Base-by-base conservation (phyloP, 495 filamentous ascomycete genomes). In the Trichoderma gamsii region DNA sequence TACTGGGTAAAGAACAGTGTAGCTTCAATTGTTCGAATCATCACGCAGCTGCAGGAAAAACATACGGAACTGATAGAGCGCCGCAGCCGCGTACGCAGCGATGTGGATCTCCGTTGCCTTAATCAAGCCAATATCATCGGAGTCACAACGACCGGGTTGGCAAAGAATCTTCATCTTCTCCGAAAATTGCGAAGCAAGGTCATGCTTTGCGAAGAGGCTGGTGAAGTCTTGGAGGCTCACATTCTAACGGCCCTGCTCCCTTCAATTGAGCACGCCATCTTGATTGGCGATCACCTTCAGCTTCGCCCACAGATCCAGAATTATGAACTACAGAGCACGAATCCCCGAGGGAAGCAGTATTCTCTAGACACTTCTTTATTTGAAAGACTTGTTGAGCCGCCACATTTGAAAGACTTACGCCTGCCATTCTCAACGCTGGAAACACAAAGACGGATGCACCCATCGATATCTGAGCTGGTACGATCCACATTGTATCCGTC, bases 251-350 rank as follows among this genome's bases (percentile, higher is more conserved):
- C 89, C 1, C 72, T 96, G 0, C 72, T 93, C 35, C 90, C 90
- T 2, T 85, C 83, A 0, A 75, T 92, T 5, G 85, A 94, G 71
- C 91, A 94, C 70, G 76, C 80, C 38, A 91, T 93, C 68, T 81
- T 88, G 18, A 93, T 95, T 68, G 90, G 91, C 0, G 91, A 95
- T 72, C 90, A 93, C 71, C 78, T 80, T 7, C 90, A 95, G 69
- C 81, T 94, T 9, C 83, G 88, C 6, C 91, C 91, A 4, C 84
- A 87, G 67, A 84, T 91, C 44, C 79, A 87, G 16, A 90, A 88
- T 68, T 89, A 88, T 70, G 80, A 86, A 0, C 77, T 92, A 4
- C 83, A 82, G 16, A 77, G 78, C n/a, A 88, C 90, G 63, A 90
- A 82, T 69, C 73, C 72, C 0, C 70, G 71, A 51, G 88, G 88